These are phyloP conservation scores for Posidonia australis DNA, from an alignment of 106 monocot species.

Conservation along the genomic window DNA sequence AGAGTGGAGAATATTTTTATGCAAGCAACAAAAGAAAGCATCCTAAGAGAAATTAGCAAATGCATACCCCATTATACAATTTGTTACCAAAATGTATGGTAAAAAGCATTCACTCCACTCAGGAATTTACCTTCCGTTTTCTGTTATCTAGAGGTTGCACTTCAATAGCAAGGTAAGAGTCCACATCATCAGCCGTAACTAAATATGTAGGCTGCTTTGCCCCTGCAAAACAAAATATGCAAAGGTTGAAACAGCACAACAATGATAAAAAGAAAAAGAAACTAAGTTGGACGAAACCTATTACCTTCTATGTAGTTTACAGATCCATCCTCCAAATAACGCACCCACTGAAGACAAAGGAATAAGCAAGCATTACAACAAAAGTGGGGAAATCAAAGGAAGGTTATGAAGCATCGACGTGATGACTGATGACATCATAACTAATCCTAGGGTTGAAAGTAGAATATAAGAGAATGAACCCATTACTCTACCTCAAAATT, in stretches of 20 bases:
- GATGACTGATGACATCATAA: neutral
- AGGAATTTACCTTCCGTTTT: slow-evolving; percentile 20
- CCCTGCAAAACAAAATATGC: slow-evolving; percentile 1
- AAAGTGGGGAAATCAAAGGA: neutral
- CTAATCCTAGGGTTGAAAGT: neutral
- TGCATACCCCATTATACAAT: no score
- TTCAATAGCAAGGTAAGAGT: slow-evolving; percentile 28
- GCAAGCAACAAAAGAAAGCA: neutral
- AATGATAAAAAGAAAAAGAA: no score
- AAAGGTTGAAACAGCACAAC: neutral
- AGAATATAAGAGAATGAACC: neutral
- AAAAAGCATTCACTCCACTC: neutral
- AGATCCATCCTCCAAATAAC: slow-evolving; percentile 27
- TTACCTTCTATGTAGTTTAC: slow-evolving; percentile 26
- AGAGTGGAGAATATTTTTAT: neutral
- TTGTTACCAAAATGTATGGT: no score
- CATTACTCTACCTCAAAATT: slow-evolving; percentile 80
- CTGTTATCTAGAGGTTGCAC: slow-evolving; percentile 29
- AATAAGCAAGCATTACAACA: neutral
- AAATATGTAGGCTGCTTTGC: slow-evolving; percentile 25
- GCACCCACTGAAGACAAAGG: slow-evolving; percentile 22
- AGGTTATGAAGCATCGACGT: neutral
- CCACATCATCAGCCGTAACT: slow-evolving; percentile 31
- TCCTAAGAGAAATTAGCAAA: no score
- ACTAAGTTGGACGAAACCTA: neutral